Conservation (phyloP, 345 rosid genomes). For the Sapria himalayana region DNA sequence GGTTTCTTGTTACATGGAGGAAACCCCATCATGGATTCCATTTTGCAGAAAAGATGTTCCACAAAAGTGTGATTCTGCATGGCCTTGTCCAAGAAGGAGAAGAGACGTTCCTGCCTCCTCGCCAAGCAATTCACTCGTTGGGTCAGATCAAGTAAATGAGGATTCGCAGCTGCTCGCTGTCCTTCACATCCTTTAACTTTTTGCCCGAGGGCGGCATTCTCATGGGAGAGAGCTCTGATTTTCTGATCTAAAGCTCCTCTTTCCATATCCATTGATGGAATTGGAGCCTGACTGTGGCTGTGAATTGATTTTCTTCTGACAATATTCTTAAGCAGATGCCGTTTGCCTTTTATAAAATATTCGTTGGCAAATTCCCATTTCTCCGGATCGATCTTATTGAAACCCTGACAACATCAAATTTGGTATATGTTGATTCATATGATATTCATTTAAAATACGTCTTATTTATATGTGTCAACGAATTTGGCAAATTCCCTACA, state of each 20-base stretch:
- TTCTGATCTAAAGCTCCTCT: constrained; percentile 49
- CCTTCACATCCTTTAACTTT: constrained; percentile 28
- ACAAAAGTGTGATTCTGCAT: constrained; percentile 33
- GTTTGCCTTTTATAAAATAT: constrained; percentile 61
- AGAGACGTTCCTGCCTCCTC: constrained; percentile 43
- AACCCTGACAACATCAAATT: constrained; percentile 61
- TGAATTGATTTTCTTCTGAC: constrained; percentile 76
- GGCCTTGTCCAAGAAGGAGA: constrained; percentile 36
- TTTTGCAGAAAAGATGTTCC: constrained; percentile 31
- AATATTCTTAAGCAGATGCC: constrained; percentile 81
- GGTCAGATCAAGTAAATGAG: constrained; percentile 36
- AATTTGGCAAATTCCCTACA: too few species aligned
- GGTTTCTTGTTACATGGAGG: constrained; percentile 61
- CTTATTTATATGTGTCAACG: too few species aligned
- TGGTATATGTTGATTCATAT: too few species aligned
- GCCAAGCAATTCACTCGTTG: constrained; percentile 33
- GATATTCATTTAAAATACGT: too few species aligned
- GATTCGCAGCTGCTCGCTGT: constrained; percentile 36
- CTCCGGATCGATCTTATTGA: constrained; percentile 78
- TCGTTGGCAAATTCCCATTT: constrained; percentile 89
- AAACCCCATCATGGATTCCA: constrained; percentile 52
- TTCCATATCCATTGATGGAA: constrained; percentile 32
- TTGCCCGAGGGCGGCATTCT: constrained; percentile 49
- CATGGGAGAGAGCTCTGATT: constrained; percentile 46
- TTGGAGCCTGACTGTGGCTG: constrained; percentile 67